Base-by-base conservation (phyloP, 2,329 filamentous ascomycete genomes). In the Trichoderma simmonsii region DNA sequence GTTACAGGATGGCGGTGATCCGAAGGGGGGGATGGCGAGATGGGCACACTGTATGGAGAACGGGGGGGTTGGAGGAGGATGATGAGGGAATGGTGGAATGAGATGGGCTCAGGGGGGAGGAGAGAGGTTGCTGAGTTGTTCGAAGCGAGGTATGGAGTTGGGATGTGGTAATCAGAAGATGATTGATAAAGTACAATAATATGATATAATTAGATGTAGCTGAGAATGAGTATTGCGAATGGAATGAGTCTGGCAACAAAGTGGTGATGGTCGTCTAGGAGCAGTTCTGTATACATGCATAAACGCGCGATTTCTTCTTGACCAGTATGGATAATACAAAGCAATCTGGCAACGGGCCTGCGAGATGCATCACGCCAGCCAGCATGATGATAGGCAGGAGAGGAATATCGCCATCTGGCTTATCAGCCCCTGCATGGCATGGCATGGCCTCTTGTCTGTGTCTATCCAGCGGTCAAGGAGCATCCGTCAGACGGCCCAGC, bases 21-120 rank as follows among this genome's bases (percentile, higher is more conserved):
- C 28, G 24, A 51, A 24, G 43, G n/a, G 36, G 34, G 36, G 36
- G 36, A 39, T 18, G 36, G 15, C 15, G 36, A 54, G 32, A 59
- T 68, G 65, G 54, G n/a, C 24, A 60, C 65, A 68, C 65, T 68
- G 65, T 68, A 68, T 68, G 65, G 65, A 30, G 65, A 68, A 28
- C 39, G 39, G 39, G 39, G 36, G 39, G 39, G 15, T 18, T 18
- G 39, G 39, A 14, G 15, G 26, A 24, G 2, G 48, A 24, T 21
- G 48, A 12, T 54, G 48, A 24, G 48, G 48, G 48, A 54, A 54
- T 24, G n/a, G n/a, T 21, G 11, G 5, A 24, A 24, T 54, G 21
- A 21, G 48, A 24, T 54, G 21, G 48, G 48, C 21, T 54, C 48
- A 54, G 43, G 48, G 48, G 48, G 48, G 48, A 12, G 11, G n/a